Evolutionary conservation across 2,329 filamentous ascomycete genomes (phyloP), one percentile per base, ranked within the genome.

Genomic region (Geosmithia morbida): DNA sequence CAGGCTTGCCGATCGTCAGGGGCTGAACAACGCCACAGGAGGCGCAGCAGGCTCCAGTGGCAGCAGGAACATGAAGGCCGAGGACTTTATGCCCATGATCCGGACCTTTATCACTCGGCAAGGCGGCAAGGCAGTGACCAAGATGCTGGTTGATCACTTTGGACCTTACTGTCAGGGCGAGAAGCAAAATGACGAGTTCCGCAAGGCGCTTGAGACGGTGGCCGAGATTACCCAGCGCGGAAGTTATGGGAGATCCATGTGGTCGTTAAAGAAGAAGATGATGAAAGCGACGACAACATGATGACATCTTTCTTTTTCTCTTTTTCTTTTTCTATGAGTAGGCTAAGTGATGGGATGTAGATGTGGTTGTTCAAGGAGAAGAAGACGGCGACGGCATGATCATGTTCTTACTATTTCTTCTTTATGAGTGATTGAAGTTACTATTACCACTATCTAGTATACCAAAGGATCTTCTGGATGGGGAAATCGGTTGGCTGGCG

Each of bases 91-190:
- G 53, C 70, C 69, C 45, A 70, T 85, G 69, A 94, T 96, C 48
- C 80, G 82, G 40, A 77, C 83, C 41, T 97, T 88, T 55, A 81
- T 97, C 53, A 72, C 74, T 43, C 72, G 78, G 20, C 87, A 94
- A 48, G 85, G 85, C 10, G 88, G 88, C 3, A 75, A 77, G 33
- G 86, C 85, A 6, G 81, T 86, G 5, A 89, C 85, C 41, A 87
- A 94, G 66, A 82, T 87, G 71, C 65, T 96, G 43, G 84, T 95
- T 20, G 85, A 94, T 57, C 87, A 95, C 57, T 97, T 96, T 63
- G 87, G 89, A 62, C 77, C 78, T 14, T 85, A 81, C 56, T 94
- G 87, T 59, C 62, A 63, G 1, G 60, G 60, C 2, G 76, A 74
- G 19, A 85, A 79, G 42, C 76, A 85, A 51, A 83, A 81, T 46